These are phyloP conservation scores for Leccinum ochraceum DNA, from an alignment of 768 basidiomycete species.

Conservation along the genomic window DNA sequence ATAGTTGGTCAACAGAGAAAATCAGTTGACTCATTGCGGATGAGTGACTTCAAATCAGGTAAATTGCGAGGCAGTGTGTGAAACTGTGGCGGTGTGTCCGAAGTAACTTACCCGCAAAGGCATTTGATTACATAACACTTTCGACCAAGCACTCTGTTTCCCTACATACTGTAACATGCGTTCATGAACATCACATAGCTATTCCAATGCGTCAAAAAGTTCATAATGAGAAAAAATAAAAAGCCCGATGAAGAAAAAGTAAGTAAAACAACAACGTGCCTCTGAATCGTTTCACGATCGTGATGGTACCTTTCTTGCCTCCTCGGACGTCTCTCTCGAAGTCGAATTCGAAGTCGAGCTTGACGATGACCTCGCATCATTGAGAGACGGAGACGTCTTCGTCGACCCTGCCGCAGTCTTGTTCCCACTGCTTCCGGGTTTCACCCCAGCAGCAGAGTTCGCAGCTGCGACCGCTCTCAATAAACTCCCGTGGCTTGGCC, in stretches of 20 bases:
- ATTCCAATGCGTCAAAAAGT: not conserved
- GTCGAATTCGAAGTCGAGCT: conserved; percentile 29
- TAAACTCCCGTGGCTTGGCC: conserved; percentile 52
- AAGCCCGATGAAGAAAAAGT: not conserved
- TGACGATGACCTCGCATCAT: conserved; percentile 40
- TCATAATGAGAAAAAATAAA: conserved; percentile 3
- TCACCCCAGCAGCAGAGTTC: conserved; percentile 36
- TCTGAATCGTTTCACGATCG: conserved; percentile 12
- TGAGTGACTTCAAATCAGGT: not conserved
- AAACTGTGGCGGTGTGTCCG: no score
- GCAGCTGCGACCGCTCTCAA: conserved; percentile 62
- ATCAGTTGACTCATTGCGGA: not conserved
- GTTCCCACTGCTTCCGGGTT: conserved; percentile 17
- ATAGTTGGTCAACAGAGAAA: not conserved
- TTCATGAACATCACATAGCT: not conserved
- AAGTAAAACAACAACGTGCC: not conserved
- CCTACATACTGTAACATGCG: not conserved
- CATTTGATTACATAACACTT: no score
- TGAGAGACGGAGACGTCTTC: conserved; percentile 15
- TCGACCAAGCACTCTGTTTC: no score
- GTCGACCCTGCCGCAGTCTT: conserved; percentile 9
- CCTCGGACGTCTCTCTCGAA: conserved; percentile 51
- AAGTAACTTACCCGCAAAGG: no score
- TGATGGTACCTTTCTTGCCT: conserved; percentile 34
- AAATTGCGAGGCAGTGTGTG: not conserved